phyloP scores from a whole-genome alignment of 2,329 filamentous ascomycete species.

The Trichoderma koningii region DNA sequence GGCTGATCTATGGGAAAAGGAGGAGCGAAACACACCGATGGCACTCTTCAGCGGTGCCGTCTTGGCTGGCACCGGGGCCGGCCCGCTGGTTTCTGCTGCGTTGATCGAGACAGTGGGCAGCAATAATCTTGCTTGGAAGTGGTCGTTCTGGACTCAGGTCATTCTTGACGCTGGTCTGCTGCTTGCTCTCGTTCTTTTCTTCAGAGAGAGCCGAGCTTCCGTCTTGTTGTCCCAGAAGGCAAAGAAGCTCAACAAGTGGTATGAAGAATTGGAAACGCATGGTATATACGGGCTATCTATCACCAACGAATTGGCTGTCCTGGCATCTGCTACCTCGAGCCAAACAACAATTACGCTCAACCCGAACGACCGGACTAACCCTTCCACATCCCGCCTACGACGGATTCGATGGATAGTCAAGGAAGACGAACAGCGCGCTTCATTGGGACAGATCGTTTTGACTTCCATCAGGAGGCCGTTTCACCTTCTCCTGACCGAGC shows the following conservation, averaged over 20 bases:
- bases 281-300: conserved; percentile 58
- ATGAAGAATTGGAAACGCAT: conserved; percentile 67
- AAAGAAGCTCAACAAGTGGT: conserved; percentile 72
- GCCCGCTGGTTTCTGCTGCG: conserved; percentile 70
- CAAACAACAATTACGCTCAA: conserved; percentile 29
- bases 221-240: conserved; percentile 80
- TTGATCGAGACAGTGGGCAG: conserved; percentile 63
- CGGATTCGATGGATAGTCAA: conserved; percentile 79
- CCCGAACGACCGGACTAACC: conserved; percentile 1
- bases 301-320: conserved; percentile 22
- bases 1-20: conserved; percentile 77
- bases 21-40: conserved; percentile 86
- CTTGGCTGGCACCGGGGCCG: conserved; percentile 75
- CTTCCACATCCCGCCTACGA: conserved; percentile 28
- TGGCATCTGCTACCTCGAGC: conserved; percentile 32
- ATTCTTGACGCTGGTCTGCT: conserved; percentile 66
- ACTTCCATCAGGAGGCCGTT: conserved; percentile 79
- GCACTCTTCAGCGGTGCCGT: conserved; percentile 80
- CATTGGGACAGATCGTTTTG: conserved; percentile 67
- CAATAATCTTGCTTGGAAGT: conserved; percentile 64
- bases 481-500: conserved; percentile 72
- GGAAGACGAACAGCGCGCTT: conserved; percentile 73
- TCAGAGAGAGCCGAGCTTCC: conserved; percentile 79
- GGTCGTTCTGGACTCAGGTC: conserved; percentile 86
- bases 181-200: conserved; percentile 65